These are phyloP conservation scores for Allodekkera sacchari DNA, from an alignment of 805 yeast genomes.

Conservation along the genomic window DNA sequence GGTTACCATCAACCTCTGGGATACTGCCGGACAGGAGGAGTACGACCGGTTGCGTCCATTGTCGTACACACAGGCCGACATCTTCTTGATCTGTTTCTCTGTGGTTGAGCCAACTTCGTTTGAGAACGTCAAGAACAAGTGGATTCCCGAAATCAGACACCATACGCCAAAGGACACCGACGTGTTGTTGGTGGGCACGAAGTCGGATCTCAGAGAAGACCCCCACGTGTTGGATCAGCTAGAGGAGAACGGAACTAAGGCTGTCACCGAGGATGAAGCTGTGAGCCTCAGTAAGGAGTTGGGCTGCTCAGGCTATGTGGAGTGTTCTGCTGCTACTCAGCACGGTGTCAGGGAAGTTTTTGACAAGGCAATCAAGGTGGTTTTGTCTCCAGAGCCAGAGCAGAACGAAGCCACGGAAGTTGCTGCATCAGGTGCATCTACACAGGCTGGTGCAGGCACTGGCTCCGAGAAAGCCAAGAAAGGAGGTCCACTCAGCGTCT, in stretches of 20 bases:
- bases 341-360: slow-evolving; percentile 79
- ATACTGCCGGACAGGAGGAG: slow-evolving; percentile 93
- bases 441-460: slow-evolving; percentile 11
- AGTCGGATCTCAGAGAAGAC: slow-evolving; percentile 77
- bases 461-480: slow-evolving; percentile 2
- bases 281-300: slow-evolving; percentile 56
- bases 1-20: slow-evolving; percentile 85
- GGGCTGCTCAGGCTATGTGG: slow-evolving; percentile 68
- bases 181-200: slow-evolving; percentile 79
- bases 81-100: slow-evolving; percentile 79
- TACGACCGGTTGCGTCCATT: slow-evolving; percentile 85
- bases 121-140: slow-evolving; percentile 70
- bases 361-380: slow-evolving; percentile 71
- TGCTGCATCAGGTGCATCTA: too few species aligned
- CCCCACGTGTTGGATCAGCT: slow-evolving; percentile 65
- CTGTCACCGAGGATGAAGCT: slow-evolving; percentile 58
- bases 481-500: background rate
- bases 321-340: slow-evolving; percentile 88
- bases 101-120: slow-evolving; percentile 75
- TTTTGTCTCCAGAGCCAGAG: slow-evolving; percentile 41
- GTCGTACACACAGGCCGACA: slow-evolving; percentile 87
- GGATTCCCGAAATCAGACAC: slow-evolving; percentile 82
- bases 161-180: slow-evolving; percentile 68
- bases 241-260: slow-evolving; percentile 51
- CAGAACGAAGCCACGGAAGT: background rate